Conservation (phyloP, 2,329 filamentous ascomycete species). For the Neurospora sp. region DNA sequence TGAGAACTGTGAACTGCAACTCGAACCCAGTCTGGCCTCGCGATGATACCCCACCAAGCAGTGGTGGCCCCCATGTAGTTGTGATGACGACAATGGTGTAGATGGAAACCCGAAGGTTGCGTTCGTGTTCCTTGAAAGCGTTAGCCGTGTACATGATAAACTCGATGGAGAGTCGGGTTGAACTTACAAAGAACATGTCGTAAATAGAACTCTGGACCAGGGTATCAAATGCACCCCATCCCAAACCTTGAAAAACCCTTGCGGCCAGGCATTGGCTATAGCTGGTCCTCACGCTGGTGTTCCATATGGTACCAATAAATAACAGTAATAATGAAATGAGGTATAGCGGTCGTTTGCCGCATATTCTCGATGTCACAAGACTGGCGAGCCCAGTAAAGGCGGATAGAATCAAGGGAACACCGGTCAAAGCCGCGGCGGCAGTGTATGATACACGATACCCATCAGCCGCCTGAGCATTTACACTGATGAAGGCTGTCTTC, state of each 20-base stretch:
- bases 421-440: slow-evolving; percentile 39
- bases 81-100: slow-evolving; percentile 34
- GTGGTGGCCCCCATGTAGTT: slow-evolving; percentile 43
- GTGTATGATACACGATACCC: slow-evolving; percentile 36
- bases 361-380: slow-evolving; percentile 33
- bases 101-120: slow-evolving; percentile 32
- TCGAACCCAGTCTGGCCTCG: slow-evolving; percentile 29
- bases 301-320: slow-evolving; percentile 41
- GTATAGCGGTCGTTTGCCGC: slow-evolving; percentile 45
- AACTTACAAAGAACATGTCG: slow-evolving; percentile 46
- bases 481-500: slow-evolving; percentile 43
- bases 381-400: slow-evolving; percentile 33
- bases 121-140: slow-evolving; percentile 41
- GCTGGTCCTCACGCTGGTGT: slow-evolving; percentile 30
- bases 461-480: slow-evolving; percentile 33
- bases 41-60: slow-evolving; percentile 41
- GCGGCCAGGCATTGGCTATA: slow-evolving; percentile 40
- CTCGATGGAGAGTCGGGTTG: neutral
- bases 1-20: slow-evolving; percentile 42
- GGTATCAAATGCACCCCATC: slow-evolving; percentile 49
- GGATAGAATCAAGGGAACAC: slow-evolving; percentile 41
- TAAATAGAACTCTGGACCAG: slow-evolving; percentile 42
- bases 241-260: slow-evolving; percentile 44
- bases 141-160: slow-evolving; percentile 13
- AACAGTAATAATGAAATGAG: slow-evolving; percentile 34